Percentiles rank a stretch among this genome's conserved stretches.
Conservation (phyloP, 2,329 filamentous ascomycete species). For the Davidsoniella eucalypti region DNA sequence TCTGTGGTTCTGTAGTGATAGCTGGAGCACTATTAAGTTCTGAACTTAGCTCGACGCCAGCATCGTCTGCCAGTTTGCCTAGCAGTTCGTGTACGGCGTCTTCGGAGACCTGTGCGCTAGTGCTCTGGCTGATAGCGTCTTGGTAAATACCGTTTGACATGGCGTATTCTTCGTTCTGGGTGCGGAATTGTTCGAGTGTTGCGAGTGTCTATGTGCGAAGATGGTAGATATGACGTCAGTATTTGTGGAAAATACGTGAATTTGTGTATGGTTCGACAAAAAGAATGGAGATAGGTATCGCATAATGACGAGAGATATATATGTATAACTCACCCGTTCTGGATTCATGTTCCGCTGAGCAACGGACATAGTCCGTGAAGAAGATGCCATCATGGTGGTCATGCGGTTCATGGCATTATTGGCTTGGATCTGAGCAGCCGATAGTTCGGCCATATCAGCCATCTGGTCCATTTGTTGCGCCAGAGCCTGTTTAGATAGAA, state of each 20-base stretch:
- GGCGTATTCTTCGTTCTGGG: conserved; percentile 47
- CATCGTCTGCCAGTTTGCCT: conserved; percentile 74
- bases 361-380: conserved; percentile 39
- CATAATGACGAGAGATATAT: neutral
- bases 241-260: neutral
- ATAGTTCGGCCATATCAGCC: conserved; percentile 47
- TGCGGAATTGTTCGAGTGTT: conserved; percentile 43
- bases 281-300: neutral
- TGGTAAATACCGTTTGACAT: conserved; percentile 63
- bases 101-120: conserved; percentile 54
- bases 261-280: neutral
- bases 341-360: conserved; percentile 43
- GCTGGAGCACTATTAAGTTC: conserved; percentile 48
- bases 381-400: conserved; percentile 47
- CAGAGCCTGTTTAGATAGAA: conserved; percentile 44
- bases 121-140: conserved; percentile 66
- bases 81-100: conserved; percentile 79
- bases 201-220: conserved; percentile 32
- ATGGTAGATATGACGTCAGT: neutral
- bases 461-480: conserved; percentile 48
- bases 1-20: conserved; percentile 40
- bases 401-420: conserved; percentile 50
- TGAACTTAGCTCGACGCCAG: conserved; percentile 63
- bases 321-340: conserved; percentile 28
- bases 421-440: conserved; percentile 43